Evolutionary conservation across 129 eudicot species (phyloP), one percentile per base, ranked within the genome.

Genomic region (Saposhnikovia divaricata): DNA sequence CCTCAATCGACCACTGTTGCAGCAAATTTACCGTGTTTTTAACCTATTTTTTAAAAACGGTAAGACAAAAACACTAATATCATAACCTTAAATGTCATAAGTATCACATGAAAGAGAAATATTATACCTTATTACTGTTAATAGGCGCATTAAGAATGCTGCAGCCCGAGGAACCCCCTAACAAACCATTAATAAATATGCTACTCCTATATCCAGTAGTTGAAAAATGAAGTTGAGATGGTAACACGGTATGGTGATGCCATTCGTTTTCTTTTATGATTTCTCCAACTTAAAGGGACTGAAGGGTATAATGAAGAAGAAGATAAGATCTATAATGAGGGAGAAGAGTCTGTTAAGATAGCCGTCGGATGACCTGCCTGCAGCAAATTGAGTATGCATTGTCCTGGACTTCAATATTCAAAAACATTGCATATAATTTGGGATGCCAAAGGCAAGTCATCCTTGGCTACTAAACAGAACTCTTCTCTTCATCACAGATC

Each of bases 391-490:
- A 25, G 37, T 31, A 68, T 31, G 11, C 69, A 61, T 25, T 28
- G 69, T 25, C 37, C 34, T 61, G 69, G 1, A n/a, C 6, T 34
- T 34, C 48, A 74, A 66, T 34, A 80, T 43, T 50, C 78, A 76
- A n/a, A 80, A 4, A 16, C 31, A 78, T 9, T 12, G 55, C 38
- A 83, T 53, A 28, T 61, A n/a, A 61, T 9, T 61, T n/a, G 34
- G 1, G 40, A 76, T 40, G 80, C 65, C 14, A 47, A 23, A 78
- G 82, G 82, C 84, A 81, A 84, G 84, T 84, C 87, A 84, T 85
- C 79, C 86, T 82, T 85, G 86, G 88, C 86, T 80, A 82, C 84
- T 55, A 82, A 82, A 80, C 84, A 76, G 68, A 44, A 78, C 80
- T 81, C 82, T 77, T 81, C 28, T 63, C 84, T 72, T 81, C 82